Base-by-base conservation (phyloP, 2,329 filamentous ascomycete genomes). In the Calonectria pauciramosa region DNA sequence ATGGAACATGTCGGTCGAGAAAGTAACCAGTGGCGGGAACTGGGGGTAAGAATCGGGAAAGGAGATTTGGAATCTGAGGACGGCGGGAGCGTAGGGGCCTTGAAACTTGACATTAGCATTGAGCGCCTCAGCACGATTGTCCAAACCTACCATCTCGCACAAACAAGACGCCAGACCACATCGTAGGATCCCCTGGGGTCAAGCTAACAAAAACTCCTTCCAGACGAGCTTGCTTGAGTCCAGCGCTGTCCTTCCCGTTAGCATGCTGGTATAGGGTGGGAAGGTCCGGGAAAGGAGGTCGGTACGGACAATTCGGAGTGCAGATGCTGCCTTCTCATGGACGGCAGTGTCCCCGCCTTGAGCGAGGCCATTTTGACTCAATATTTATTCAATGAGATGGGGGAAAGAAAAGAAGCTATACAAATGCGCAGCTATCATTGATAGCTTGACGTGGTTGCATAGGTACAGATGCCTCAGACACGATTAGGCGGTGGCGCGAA, bases 131-230 rank as follows among this genome's bases (percentile, higher is more conserved):
- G 6, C 28, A 10, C 16, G 26, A 14, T 23, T 41, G 36, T 7
- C 16, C 2, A 26, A n/a, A 28, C 69, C 80, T 87, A 97, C 96
- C 96, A 88, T 95, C 93, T 71, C 95, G 94, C 76, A 98, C 92
- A 83, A 99, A 99, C 34, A 99, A 89, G 26, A 98, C 94, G n/a
- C 95, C 96, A 38, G 93, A 94, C 96, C 96, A 99, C 64, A 96
- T 87, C 20, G 92, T 92, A 23, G 95, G 92, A 82, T 98, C 94
- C 30, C 94, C 94, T 0, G 95, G 95, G 34, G 94, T 94, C 74
- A 98, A 90, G 83, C 91, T 95, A 85, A 98, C 91, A 86, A 97
- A 98, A 75, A 98, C 90, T 68, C 97, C 96, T 71, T 95, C 92
- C 2, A 96, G 96, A 83, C 94, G 96, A 73, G 93, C 93, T 86